Percentiles rank a stretch among this genome's conserved stretches.
Evolutionary conservation across 2,329 filamentous ascomycete genomes (phyloP).

Genomic region (Alternaria gaisen): DNA sequence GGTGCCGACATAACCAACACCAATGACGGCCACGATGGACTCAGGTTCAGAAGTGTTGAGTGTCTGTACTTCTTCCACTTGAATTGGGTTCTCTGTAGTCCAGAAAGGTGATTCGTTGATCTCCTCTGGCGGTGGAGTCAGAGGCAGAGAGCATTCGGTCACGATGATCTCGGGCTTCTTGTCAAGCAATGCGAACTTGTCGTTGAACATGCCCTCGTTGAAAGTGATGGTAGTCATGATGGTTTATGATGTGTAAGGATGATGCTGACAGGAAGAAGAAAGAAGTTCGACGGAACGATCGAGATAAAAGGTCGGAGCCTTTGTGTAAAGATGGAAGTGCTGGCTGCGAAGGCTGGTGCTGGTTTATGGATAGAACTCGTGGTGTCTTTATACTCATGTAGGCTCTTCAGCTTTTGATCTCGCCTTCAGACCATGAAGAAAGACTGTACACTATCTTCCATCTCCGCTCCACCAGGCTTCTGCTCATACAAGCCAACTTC

Average conservation of each 20-base stretch:
- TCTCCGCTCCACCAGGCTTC: background rate
- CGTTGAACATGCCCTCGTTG: slow-evolving; percentile 11
- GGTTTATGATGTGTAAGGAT: background rate
- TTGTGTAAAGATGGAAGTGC: too few species aligned
- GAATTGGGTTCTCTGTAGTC: background rate
- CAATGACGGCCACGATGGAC: slow-evolving; percentile 55
- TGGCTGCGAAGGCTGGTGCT: too few species aligned
- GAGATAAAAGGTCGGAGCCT: too few species aligned
- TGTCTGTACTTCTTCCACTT: background rate
- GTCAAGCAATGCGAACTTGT: background rate
- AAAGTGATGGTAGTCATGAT: slow-evolving; percentile 13
- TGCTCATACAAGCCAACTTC: background rate
- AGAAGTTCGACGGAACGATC: too few species aligned
- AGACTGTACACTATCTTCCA: too few species aligned
- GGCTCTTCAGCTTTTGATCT: too few species aligned
- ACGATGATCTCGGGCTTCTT: slow-evolving; percentile 13
- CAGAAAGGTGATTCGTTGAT: background rate
- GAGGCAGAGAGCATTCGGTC: slow-evolving; percentile 7
- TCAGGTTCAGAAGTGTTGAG: background rate
- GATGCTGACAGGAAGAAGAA: background rate
- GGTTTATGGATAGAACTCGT: too few species aligned
- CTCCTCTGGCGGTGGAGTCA: slow-evolving; percentile 14
- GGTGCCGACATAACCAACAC: slow-evolving; percentile 63
- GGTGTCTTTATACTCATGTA: too few species aligned
- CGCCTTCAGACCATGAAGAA: too few species aligned